Conservation (phyloP, 495 filamentous ascomycete species). For the Daldinia decipiens region DNA sequence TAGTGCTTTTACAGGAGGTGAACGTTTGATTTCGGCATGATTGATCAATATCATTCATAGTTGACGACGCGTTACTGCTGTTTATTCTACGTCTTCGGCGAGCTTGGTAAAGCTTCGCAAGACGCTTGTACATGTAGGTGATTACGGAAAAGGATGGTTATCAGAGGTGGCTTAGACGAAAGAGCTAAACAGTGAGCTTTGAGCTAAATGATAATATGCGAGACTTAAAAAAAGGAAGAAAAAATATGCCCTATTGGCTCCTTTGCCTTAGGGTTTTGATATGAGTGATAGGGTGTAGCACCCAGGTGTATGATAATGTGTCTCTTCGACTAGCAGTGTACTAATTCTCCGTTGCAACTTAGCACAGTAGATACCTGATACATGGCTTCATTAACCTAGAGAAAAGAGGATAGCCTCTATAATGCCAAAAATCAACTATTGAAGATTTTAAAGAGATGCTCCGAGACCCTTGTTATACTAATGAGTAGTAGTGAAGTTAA, state of each 20-base stretch:
- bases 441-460: not conserved
- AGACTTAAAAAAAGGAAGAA: not conserved
- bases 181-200: constrained; percentile 3
- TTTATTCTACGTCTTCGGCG: constrained; percentile 17
- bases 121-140: constrained; percentile 23
- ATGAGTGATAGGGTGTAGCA: not conserved
- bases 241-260: not conserved
- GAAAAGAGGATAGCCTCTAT: no score
- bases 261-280: not conserved
- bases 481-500: not conserved
- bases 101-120: constrained; percentile 3
- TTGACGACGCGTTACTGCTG: not conserved
- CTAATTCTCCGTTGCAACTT: not conserved
- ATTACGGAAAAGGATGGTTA: constrained; percentile 11
- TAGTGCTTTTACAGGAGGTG: constrained; percentile 12
- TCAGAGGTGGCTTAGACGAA: constrained; percentile 11
- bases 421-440: not conserved
- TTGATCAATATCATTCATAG: not conserved
- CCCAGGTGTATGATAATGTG: not conserved
- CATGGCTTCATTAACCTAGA: no score
- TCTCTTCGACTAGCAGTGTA: not conserved
- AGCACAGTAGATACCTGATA: no score
- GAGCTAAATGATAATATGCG: constrained; percentile 1
- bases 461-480: not conserved
- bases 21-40: not conserved